Conservation (phyloP, 1,284 basidiomycete species). For the Ganoderma boninense region DNA sequence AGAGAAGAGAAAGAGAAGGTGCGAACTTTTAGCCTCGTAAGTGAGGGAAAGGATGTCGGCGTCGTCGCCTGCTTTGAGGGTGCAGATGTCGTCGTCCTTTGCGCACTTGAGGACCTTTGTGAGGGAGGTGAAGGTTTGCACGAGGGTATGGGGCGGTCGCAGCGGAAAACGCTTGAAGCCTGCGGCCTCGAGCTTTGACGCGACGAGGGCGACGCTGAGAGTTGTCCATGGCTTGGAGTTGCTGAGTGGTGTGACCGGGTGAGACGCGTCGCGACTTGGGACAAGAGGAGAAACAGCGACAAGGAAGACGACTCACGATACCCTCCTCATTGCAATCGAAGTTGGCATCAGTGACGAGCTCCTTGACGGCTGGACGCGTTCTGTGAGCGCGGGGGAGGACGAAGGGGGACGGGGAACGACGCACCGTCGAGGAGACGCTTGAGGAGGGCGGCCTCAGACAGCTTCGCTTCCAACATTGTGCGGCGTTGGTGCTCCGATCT, state of each 20-base stretch:
- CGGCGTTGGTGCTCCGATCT: neutral
- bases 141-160: conserved; percentile 97
- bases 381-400: conserved; percentile 15
- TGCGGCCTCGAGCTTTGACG: conserved; percentile 80
- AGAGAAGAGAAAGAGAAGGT: conserved; percentile 3
- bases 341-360: conserved; percentile 97
- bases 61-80: conserved; percentile 92
- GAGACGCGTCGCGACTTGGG: neutral
- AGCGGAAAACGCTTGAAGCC: conserved; percentile 93
- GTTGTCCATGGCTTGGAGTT: conserved; percentile 99
- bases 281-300: neutral
- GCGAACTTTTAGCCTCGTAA: conserved; percentile 91
- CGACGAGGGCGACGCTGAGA: conserved; percentile 97
- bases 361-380: conserved; percentile 85
- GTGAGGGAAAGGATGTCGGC: conserved; percentile 90
- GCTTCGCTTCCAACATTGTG: conserved; percentile 90
- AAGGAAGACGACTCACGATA: conserved; percentile 65
- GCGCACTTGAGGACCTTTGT: conserved; percentile 98
- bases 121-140: conserved; percentile 88
- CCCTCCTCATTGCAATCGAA: conserved; percentile 98
- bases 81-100: conserved; percentile 95
- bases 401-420: conserved; percentile 36
- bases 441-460: conserved; percentile 83
- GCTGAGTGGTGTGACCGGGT: neutral
- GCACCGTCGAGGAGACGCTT: conserved; percentile 90